Base-by-base conservation (phyloP, 148 eudicot species). In the Euryodendron excelsum region DNA sequence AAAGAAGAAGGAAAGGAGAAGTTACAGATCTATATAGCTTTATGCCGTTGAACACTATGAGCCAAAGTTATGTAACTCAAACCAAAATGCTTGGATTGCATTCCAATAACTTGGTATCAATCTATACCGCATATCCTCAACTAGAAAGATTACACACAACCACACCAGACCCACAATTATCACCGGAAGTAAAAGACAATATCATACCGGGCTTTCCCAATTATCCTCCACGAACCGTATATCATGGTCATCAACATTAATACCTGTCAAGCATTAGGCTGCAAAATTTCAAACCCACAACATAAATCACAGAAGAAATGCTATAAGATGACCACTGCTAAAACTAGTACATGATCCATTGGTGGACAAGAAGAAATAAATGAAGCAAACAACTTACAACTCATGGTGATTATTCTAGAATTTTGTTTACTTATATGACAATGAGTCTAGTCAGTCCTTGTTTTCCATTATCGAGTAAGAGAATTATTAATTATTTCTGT, bases 151-250 rank as follows among this genome's bases (percentile, higher is more conserved):
- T 53, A 72, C 55, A 50, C 73, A 64, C 60, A 73, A 20, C 55
- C 73, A 73, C 59, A 50, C 20, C 52, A 0, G 56, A 66, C 34
- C 28, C 44, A 47, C 12, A 68, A 58, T 47, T 11, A n/a, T 67
- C 36, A 30, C 37, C 25, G 1, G 52, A 8, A 73, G 13, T 31
- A 48, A 75, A 53, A 67, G 47, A 48, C 41, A 44, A 37, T 58
- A 80, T 47, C 84, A 88, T 86, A 96, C 99, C 88, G 99, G 99
- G 86, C 98, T 93, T 87, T 96, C 99, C 99, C 99, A 96, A 78
- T 96, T 96, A 86, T 96, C 99, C 85, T 96, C 99, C 78, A 96
- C 99, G 87, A 96, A 96, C 52, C 99, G 99, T 81, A 96, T 96
- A 77, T 96, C 99, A 74, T 96, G 99, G 61, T 90, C 97, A 86